Conservation (phyloP, 495 filamentous ascomycete genomes). For the Margaritispora aquatica region DNA sequence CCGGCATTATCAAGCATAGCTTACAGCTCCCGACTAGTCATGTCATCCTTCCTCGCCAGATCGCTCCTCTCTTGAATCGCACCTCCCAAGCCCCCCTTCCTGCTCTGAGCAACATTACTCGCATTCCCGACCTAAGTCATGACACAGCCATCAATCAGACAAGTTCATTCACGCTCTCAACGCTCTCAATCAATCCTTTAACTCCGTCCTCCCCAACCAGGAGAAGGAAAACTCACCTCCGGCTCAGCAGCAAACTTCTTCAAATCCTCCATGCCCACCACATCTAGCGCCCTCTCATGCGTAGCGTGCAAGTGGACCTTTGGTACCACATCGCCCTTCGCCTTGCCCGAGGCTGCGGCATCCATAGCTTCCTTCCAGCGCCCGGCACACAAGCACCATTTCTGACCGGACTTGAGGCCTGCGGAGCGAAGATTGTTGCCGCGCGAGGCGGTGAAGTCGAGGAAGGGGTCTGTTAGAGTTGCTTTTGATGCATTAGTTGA, state of each 20-base stretch:
- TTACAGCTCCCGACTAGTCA: constrained; percentile 1
- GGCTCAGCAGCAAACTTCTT: constrained; percentile 36
- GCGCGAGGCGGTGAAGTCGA: constrained; percentile 48
- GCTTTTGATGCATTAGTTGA: no score
- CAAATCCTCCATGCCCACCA: constrained; percentile 37
- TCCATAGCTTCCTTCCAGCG: constrained; percentile 49
- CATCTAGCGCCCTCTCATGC: constrained; percentile 40
- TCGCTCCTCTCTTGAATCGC: constrained; percentile 7
- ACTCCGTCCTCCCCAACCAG: constrained; percentile 2
- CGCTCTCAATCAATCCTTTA: no score
- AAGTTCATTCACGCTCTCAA: no score
- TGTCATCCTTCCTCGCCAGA: constrained; percentile 8
- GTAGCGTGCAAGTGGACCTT: constrained; percentile 41
- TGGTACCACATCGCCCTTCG: constrained; percentile 29
- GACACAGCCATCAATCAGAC: no score
- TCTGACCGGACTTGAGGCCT: constrained; percentile 49
- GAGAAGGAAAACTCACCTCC: constrained; percentile 17
- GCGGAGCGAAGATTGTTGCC: constrained; percentile 50
- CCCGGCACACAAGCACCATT: constrained; percentile 52
- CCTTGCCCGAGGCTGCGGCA: constrained; percentile 20
- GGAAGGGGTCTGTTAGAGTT: constrained; percentile 52
- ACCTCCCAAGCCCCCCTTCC: constrained; percentile 1
- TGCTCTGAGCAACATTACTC: constrained; percentile 12
- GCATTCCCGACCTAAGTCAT: constrained; percentile 13
- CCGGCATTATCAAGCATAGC: neutral